Percentiles rank a stretch among this genome's conserved stretches.
These are phyloP conservation scores for Neurospora africana DNA, from an alignment of 495 filamentous ascomycete species.

Conservation along the genomic window DNA sequence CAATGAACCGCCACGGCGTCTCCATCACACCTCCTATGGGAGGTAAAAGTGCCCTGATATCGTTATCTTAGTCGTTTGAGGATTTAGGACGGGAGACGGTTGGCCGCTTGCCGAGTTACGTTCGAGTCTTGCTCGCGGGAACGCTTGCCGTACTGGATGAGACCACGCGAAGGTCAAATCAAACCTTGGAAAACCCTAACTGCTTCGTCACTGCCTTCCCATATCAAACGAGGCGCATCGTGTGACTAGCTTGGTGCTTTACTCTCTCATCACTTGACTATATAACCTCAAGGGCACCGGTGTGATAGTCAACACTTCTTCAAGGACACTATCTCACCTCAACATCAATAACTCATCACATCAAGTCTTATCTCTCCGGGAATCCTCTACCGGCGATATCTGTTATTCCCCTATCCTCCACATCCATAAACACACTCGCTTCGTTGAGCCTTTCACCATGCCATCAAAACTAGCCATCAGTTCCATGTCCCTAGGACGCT, in stretches of 20 bases:
- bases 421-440: background rate
- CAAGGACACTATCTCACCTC: background rate
- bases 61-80: background rate
- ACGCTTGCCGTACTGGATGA: background rate
- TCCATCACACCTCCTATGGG: background rate
- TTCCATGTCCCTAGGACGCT: constrained; percentile 64
- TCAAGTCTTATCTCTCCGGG: background rate
- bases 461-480: constrained; percentile 43
- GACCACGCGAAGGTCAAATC: background rate
- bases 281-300: background rate
- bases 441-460: constrained; percentile 12
- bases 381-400: background rate
- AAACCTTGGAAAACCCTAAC: background rate
- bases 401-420: background rate
- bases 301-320: background rate
- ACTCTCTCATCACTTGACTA: background rate
- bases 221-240: background rate
- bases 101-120: background rate
- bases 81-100: background rate
- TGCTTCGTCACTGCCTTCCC: background rate
- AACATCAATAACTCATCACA: background rate
- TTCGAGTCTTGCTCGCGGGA: background rate
- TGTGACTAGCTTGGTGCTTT: background rate
- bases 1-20: background rate
- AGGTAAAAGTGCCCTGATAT: background rate